Evolutionary conservation across 768 basidiomycete species (phyloP).

Genomic region (Amanita rubescens): DNA sequence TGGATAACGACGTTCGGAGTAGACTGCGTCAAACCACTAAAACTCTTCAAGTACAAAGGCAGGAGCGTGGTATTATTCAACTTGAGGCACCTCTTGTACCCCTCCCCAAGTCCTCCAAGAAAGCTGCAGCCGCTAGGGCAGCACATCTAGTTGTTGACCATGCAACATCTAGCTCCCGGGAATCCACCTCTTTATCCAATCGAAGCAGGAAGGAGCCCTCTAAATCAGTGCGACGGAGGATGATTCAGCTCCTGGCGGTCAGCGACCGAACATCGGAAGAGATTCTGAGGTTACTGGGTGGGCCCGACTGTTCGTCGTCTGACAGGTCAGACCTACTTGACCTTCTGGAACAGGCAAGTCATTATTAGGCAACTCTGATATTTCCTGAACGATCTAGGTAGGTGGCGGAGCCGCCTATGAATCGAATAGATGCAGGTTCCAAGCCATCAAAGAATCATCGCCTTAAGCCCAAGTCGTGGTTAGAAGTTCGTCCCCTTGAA

Average conservation of each 20-base stretch:
- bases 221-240: slow-evolving; percentile 28
- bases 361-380: not conserved
- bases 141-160: not conserved
- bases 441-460: slow-evolving; percentile 35
- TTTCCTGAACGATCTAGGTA: slow-evolving; percentile 16
- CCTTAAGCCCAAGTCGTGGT: slow-evolving; percentile 54
- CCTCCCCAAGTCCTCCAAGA: slow-evolving; percentile 28
- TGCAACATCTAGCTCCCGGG: not conserved
- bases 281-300: slow-evolving; percentile 41
- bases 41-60: slow-evolving; percentile 30
- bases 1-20: slow-evolving; percentile 38
- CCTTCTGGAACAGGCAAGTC: slow-evolving; percentile 42
- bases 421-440: slow-evolving; percentile 27
- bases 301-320: slow-evolving; percentile 23
- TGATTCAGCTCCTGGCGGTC: slow-evolving; percentile 48
- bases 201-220: slow-evolving; percentile 16
- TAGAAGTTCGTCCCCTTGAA: slow-evolving; percentile 63
- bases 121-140: slow-evolving; percentile 6
- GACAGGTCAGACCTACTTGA: slow-evolving; percentile 36
- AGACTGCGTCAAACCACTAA: slow-evolving; percentile 38
- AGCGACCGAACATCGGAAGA: slow-evolving; percentile 43
- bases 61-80: slow-evolving; percentile 39
- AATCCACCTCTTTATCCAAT: slow-evolving; percentile 17
- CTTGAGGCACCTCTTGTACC: slow-evolving; percentile 38
- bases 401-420: slow-evolving; percentile 43